Base-by-base conservation (phyloP, 805 yeast species). In the Pichia cephalocereana region DNA sequence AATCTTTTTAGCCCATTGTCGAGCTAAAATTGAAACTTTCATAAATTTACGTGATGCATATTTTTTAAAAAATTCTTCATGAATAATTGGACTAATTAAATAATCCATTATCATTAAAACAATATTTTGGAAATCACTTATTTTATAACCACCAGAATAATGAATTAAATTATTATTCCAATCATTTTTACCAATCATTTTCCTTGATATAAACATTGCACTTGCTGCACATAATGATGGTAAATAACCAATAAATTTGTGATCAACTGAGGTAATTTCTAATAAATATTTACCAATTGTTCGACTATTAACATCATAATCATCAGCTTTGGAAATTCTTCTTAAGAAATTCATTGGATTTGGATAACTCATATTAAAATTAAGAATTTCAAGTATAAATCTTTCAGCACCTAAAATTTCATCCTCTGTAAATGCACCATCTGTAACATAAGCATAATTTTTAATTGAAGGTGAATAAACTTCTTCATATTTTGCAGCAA, bases 401-500 rank as follows among this genome's bases (percentile, higher is more conserved):
- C 82, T 79, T 67, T 90, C 97, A 26, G 95, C 95, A 57, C 77
- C 81, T 54, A 86, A 74, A 46, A 90, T 86, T 58, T 85, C 93
- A 46, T 82, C 85, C 62, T 82, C 89, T 15, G 83, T 75, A 59
- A 81, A 86, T 4, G 88, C 86, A 43, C 91, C 91, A 64, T 86
- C 96, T 27, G 96, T 86, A 50, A 86, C 86, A 62, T 84, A 85
- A 3, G 96, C 86, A 62, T 86, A 90, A 64, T 86, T 86, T 51
- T 82, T 77, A 31, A 90, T 82, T 36, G 90, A 82, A 11, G 96
- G 97, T 11, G 88, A 75, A 61, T 82, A 84, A 28, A 90, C 95
- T 68, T 90, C 97, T 68, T 90, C 96, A 64, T 85, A 86, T 66
- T 89, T 89, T 15, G 96, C 95, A 39, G 96, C 96, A 52, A 88